Conservation (phyloP, 1,284 basidiomycete genomes). For the Cutaneotrichosporon mucoides region DNA sequence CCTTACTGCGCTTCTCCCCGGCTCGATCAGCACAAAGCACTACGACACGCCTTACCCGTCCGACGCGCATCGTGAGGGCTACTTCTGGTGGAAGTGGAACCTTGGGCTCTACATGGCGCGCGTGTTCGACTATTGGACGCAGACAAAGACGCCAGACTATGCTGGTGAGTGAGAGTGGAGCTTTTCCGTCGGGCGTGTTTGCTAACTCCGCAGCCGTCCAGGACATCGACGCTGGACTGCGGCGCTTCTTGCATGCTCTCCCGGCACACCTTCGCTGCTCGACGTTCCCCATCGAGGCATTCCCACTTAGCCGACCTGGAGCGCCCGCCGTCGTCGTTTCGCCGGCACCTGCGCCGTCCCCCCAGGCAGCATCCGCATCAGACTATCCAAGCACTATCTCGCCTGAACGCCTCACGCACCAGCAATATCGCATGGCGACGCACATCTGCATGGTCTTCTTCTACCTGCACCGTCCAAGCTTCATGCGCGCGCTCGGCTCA, state of each 20-base stretch:
- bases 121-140: slow-evolving; percentile 22
- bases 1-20: slow-evolving; percentile 18
- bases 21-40: slow-evolving; percentile 15
- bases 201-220: slow-evolving; percentile 10
- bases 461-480: slow-evolving; percentile 23
- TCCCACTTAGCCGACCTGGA: slow-evolving; percentile 14
- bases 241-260: slow-evolving; percentile 13
- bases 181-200: not conserved
- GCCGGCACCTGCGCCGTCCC: not conserved
- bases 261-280: slow-evolving; percentile 12
- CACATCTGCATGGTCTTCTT: slow-evolving; percentile 25
- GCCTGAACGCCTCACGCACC: slow-evolving; percentile 11
- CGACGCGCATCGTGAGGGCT: slow-evolving; percentile 13
- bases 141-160: slow-evolving; percentile 11
- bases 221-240: slow-evolving; percentile 18
- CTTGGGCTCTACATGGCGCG: slow-evolving; percentile 19
- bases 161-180: not conserved
- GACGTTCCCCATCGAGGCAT: slow-evolving; percentile 15
- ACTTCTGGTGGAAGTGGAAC: slow-evolving; percentile 22
- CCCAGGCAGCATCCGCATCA: not conserved
- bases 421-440: slow-evolving; percentile 22
- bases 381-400: slow-evolving; percentile 12
- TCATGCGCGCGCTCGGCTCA: slow-evolving; percentile 16
- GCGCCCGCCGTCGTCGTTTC: slow-evolving; percentile 11
- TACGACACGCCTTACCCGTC: slow-evolving; percentile 23